Percentiles rank a stretch among this genome's conserved stretches.
These are phyloP conservation scores for Bipolaris victoriae DNA, from an alignment of 2,329 filamentous ascomycete genomes.

Conservation along the genomic window DNA sequence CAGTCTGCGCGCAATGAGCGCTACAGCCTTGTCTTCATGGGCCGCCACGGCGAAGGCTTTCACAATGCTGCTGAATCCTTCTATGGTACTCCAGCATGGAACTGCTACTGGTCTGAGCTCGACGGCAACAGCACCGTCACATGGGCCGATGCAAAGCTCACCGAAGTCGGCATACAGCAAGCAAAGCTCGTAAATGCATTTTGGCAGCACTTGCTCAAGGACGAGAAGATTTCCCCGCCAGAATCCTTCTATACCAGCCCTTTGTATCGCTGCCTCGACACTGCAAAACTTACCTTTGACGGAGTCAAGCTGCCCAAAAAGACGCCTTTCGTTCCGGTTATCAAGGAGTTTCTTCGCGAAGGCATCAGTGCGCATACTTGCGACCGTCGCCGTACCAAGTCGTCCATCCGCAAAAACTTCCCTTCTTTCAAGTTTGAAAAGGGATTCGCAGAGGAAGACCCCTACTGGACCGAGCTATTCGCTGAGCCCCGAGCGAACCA, in stretches of 20 bases:
- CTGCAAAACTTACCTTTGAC: conserved; percentile 66
- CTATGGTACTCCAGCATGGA: conserved; percentile 73
- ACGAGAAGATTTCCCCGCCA: conserved; percentile 64
- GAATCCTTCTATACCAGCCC: conserved; percentile 70
- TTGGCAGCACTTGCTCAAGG: conserved; percentile 59
- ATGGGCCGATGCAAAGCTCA: conserved; percentile 71
- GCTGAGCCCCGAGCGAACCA: conserved; percentile 61
- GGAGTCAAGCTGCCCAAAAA: conserved; percentile 59
- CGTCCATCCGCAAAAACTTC: conserved; percentile 60
- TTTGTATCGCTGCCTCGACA: conserved; percentile 66
- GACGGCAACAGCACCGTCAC: conserved; percentile 67
- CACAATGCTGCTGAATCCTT: conserved; percentile 70
- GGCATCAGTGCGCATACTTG: conserved; percentile 72
- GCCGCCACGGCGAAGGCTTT: conserved; percentile 71
- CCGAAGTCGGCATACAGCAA: conserved; percentile 62
- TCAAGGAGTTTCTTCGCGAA: conserved; percentile 72
- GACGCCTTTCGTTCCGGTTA: conserved; percentile 61
- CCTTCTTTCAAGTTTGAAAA: conserved; percentile 64
- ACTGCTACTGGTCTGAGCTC: conserved; percentile 70
- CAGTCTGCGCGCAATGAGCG: conserved; percentile 53
- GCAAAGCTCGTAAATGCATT: conserved; percentile 65
- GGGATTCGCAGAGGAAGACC: conserved; percentile 66
- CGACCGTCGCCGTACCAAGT: conserved; percentile 64
- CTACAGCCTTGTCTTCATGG: conserved; percentile 73
- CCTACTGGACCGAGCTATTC: conserved; percentile 57